Conservation (phyloP, 2,329 filamentous ascomycete species). For the Fusarium mangiferae region DNA sequence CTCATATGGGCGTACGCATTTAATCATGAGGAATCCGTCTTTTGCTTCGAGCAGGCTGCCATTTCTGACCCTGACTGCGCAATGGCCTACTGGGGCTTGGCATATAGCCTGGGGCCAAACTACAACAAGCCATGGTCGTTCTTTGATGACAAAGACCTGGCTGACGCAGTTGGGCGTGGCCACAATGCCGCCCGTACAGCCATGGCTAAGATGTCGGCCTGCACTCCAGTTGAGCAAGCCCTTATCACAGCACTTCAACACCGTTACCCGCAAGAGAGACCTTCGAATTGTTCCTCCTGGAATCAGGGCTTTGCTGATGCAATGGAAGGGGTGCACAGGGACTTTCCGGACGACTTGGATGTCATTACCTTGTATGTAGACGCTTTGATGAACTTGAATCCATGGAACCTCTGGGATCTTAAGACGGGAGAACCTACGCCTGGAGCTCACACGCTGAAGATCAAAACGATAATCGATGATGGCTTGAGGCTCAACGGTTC, state of each 20-base stretch:
- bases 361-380: conserved; percentile 53
- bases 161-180: conserved; percentile 42
- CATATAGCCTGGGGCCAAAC: conserved; percentile 79
- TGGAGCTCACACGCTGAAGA: not conserved
- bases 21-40: conserved; percentile 77
- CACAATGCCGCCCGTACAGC: conserved; percentile 1
- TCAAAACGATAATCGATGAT: not conserved
- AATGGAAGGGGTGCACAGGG: conserved; percentile 52
- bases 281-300: conserved; percentile 31
- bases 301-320: conserved; percentile 50
- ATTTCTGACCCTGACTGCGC: conserved; percentile 63
- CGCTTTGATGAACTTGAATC: conserved; percentile 58
- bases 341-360: conserved; percentile 54
- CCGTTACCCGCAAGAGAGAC: conserved; percentile 62
- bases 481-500: not conserved
- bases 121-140: conserved; percentile 81
- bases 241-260: conserved; percentile 70
- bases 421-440: not conserved
- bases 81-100: conserved; percentile 76
- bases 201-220: not conserved
- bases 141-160: conserved; percentile 69
- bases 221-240: conserved; percentile 60
- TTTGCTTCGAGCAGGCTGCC: conserved; percentile 72
- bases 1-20: conserved; percentile 81
- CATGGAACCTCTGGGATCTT: conserved; percentile 16